Evolutionary conservation across 2,329 filamentous ascomycete genomes (phyloP).

Genomic region (Madurella mycetomatis): DNA sequence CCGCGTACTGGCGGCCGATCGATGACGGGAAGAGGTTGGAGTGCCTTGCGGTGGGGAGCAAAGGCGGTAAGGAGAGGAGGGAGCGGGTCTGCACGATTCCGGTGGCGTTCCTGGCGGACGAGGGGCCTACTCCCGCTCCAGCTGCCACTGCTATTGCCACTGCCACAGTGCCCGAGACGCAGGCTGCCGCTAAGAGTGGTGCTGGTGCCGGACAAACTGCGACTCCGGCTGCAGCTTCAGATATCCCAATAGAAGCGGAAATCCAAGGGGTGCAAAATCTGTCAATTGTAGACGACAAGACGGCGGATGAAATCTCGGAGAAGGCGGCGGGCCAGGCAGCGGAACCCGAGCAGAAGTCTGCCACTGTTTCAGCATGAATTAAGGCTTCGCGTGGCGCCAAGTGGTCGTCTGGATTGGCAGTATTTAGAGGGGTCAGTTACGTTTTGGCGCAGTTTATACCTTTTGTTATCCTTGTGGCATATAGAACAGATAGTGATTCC

Average conservation of each 20-base stretch:
- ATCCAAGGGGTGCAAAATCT: conserved; percentile 24
- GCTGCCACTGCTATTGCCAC: too few relatives aligned
- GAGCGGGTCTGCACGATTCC: conserved; percentile 48
- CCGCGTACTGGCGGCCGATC: conserved; percentile 53
- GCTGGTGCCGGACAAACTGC: conserved; percentile 12
- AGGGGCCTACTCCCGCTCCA: conserved; percentile 5
- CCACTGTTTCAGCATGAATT: conserved; percentile 2
- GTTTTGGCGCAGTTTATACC: neutral
- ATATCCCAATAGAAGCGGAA: neutral
- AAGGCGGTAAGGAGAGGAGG: conserved; percentile 40
- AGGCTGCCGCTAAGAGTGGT: conserved; percentile 7
- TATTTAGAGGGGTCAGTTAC: neutral
- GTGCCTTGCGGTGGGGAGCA: conserved; percentile 50
- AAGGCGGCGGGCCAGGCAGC: neutral
- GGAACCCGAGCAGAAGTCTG: conserved; percentile 2
- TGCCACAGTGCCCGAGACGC: neutral
- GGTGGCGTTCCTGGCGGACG: conserved; percentile 20
- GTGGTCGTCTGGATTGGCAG: neutral
- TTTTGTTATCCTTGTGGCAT: neutral
- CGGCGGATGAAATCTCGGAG: conserved; percentile 16
- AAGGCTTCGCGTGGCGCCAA: neutral
- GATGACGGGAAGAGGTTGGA: conserved; percentile 44
- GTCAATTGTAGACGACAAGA: conserved; percentile 17
- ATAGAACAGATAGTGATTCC: neutral
- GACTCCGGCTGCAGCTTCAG: neutral